phyloP scores from a whole-genome alignment of 352 stramenopile genomes.

The Phytophthora citricola region DNA sequence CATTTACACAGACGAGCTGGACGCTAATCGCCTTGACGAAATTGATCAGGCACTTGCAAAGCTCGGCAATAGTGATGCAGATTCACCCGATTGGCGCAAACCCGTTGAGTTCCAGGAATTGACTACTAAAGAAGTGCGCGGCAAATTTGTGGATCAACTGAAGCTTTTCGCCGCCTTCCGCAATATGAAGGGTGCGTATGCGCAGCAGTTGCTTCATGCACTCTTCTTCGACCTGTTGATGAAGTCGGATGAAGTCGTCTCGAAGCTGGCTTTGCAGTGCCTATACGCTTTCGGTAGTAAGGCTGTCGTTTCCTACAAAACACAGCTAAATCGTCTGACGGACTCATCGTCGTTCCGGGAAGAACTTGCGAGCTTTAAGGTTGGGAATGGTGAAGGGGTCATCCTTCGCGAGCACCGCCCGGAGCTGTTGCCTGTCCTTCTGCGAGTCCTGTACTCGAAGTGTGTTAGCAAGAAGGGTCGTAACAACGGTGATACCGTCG shows the following conservation, averaged over 20 bases:
- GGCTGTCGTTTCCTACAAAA: conserved; percentile 87
- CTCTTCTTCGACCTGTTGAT: conserved; percentile 91
- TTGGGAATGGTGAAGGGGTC: conserved; percentile 67
- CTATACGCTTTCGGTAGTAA: conserved; percentile 88
- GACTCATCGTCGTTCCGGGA: conserved; percentile 89
- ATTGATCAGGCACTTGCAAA: conserved; percentile 66
- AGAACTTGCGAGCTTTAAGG: conserved; percentile 91
- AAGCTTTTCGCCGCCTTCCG: conserved; percentile 84
- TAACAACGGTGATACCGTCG: conserved; percentile 86
- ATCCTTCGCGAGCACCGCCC: conserved; percentile 85
- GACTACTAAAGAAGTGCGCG: conserved; percentile 78
- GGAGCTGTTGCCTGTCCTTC: conserved; percentile 84
- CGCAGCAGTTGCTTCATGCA: conserved; percentile 74
- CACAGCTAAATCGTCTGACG: conserved; percentile 80
- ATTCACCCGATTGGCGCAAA: conserved; percentile 40
- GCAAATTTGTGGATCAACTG: conserved; percentile 85
- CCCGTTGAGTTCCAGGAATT: conserved; percentile 46
- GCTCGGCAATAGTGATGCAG: conserved; percentile 16
- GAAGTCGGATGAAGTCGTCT: conserved; percentile 89
- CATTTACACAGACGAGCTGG: conserved; percentile 84
- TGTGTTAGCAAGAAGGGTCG: conserved; percentile 88
- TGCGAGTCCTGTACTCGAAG: conserved; percentile 92
- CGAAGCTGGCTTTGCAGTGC: conserved; percentile 87
- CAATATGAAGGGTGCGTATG: conserved; percentile 90
- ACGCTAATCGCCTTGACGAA: conserved; percentile 38